Base-by-base conservation (phyloP, 176 grass and related monocot species). In the Musa troglodytarum region DNA sequence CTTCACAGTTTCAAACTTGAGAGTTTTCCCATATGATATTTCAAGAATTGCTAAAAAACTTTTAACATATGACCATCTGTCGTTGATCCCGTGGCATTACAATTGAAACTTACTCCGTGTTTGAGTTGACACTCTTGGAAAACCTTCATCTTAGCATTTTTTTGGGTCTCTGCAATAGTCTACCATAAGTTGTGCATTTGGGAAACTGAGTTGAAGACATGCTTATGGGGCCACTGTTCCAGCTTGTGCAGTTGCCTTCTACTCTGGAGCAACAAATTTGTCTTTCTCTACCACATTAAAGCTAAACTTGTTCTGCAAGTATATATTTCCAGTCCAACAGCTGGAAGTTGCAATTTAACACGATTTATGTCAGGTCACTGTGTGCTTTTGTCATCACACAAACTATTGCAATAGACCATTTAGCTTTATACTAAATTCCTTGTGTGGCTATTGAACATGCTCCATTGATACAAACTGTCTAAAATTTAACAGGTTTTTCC, bases 401-500 rank as follows among this genome's bases (percentile, higher is more conserved):
- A 43, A 43, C 34, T 43, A 43, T 43, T 43, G 34, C 34, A 43
- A 43, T 43, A 43, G 4, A 43, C 34, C 34, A 5, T 6, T 43
- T 43, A 43, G 34, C 34, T 43, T n/a, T 17, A 50, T 17, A 49
- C 4, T 17, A 50, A 69, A 16, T 20, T 69, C 3, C 50, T 15
- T 50, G 7, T 34, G 28, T 53, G 21, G 5, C 50, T 19, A 28
- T 49, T 15, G 13, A 16, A 17, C 11, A 24, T 1, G 16, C 13
- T 14, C 21, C 1, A 50, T 26, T 16, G 10, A 20, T 55, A 82
- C 67, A 57, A 34, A 50, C 77, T 64, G 66, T 28, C 54, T 72
- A 77, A 78, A 72, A 20, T n/a, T 49, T 83, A 63, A 69, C 90
- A 98, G 94, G 86, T 86, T 52, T 80, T 98, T 89, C 94, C 94